Percentiles rank a stretch among this genome's conserved stretches.
phyloP scores from a whole-genome alignment of 2,329 filamentous ascomycete species.

The Huntiella decipiens region DNA sequence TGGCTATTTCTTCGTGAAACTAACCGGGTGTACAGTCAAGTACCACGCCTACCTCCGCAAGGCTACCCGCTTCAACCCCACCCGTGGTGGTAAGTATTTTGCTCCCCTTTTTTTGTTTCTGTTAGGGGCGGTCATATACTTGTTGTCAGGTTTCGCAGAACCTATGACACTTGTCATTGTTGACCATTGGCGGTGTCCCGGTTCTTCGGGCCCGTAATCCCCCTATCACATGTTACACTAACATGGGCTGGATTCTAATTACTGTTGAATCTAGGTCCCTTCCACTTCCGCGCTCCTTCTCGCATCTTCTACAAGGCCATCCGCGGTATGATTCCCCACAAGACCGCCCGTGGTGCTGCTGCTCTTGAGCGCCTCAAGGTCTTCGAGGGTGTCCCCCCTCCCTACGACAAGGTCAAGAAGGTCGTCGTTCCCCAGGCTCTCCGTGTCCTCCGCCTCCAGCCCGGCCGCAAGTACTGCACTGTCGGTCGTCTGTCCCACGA shows the following conservation, averaged over 20 bases:
- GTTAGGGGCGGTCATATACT: no score
- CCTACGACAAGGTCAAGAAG: conserved; percentile 99
- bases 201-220: neutral
- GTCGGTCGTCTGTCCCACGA: conserved; percentile 95
- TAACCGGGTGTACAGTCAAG: conserved; percentile 55
- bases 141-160: no score
- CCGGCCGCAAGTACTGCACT: conserved; percentile 99
- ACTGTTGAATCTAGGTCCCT: conserved; percentile 49
- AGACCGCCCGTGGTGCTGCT: conserved; percentile 92
- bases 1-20: neutral
- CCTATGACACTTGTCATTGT: neutral
- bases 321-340: conserved; percentile 99
- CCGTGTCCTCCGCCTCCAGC: conserved; percentile 89
- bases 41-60: conserved; percentile 99
- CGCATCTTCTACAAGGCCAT: conserved; percentile 99
- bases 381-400: conserved; percentile 96
- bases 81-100: conserved; percentile 65
- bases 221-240: neutral
- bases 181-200: neutral
- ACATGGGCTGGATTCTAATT: conserved; percentile 13
- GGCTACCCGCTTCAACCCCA: conserved; percentile 99
- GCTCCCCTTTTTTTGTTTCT: neutral
- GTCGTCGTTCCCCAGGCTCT: conserved; percentile 98
- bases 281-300: conserved; percentile 98
- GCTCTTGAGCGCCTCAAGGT: conserved; percentile 98